Percentiles rank a stretch among this genome's conserved stretches.
Evolutionary conservation across 169 alveolate genomes (phyloP).

Genomic region (Plasmodium ovale): DNA sequence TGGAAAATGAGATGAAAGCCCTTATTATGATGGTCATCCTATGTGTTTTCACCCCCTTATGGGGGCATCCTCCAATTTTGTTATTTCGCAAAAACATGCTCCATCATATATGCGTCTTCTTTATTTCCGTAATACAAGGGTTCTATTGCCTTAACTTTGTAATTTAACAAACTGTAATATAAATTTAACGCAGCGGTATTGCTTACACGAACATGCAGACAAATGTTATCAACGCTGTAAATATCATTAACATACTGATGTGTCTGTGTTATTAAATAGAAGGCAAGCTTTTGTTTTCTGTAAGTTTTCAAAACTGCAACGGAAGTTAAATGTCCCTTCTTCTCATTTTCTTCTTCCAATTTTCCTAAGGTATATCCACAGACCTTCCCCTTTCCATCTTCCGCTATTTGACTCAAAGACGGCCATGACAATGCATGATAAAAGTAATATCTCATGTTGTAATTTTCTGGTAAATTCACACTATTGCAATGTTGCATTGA

Average conservation of each 20-base stretch:
- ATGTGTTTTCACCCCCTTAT: too few species aligned
- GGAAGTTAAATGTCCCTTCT: conserved; percentile 86
- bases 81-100: conserved; percentile 52
- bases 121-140: conserved; percentile 82
- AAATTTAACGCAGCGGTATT: conserved; percentile 83
- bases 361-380: conserved; percentile 86
- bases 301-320: conserved; percentile 85
- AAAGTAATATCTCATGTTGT: conserved; percentile 94
- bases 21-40: too few species aligned
- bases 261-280: conserved; percentile 79
- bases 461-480: conserved; percentile 91
- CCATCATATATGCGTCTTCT: conserved; percentile 87
- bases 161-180: conserved; percentile 79
- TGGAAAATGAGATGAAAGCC: too few species aligned
- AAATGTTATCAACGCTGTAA: conserved; percentile 72
- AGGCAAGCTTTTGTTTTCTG: conserved; percentile 82
- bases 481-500: conserved; percentile 83
- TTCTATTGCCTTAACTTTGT: conserved; percentile 81
- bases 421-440: conserved; percentile 97
- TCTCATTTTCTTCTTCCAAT: conserved; percentile 85
- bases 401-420: conserved; percentile 86
- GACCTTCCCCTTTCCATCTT: conserved; percentile 76
- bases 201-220: conserved; percentile 82
- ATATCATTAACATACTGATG: conserved; percentile 74
- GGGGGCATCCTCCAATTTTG: background rate